phyloP scores from a whole-genome alignment of 1,139 yeast species.

The Yamadazyma triangularis region DNA sequence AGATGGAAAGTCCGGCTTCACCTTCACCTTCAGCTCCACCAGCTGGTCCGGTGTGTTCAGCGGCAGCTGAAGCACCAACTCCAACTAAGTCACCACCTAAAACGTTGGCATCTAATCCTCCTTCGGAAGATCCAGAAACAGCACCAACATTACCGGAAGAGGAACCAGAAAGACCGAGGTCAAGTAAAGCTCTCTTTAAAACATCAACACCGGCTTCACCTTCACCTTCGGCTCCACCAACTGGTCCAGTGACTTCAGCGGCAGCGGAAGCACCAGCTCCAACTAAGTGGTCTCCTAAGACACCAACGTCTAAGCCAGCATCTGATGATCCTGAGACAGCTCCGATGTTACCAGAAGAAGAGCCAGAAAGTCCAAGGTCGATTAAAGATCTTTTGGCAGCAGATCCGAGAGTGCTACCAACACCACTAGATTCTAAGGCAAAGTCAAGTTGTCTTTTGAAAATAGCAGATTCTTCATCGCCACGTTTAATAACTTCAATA shows the following conservation, averaged over 20 bases:
- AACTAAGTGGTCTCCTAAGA: slow-evolving; percentile 10
- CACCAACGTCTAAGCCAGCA: slow-evolving; percentile 8
- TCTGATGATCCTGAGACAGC: slow-evolving; percentile 9
- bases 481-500: slow-evolving; percentile 8
- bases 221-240: slow-evolving; percentile 7
- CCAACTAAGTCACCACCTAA: slow-evolving; percentile 8
- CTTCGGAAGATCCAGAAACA: slow-evolving; percentile 3
- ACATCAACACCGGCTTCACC: slow-evolving; percentile 8
- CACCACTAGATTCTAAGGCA: slow-evolving; percentile 11
- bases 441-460: slow-evolving; percentile 11
- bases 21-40: slow-evolving; percentile 5
- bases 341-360: slow-evolving; percentile 8
- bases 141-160: slow-evolving; percentile 3
- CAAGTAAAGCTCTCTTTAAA: slow-evolving; percentile 9
- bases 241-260: slow-evolving; percentile 7
- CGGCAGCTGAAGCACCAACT: slow-evolving; percentile 4
- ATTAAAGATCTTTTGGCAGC: slow-evolving; percentile 8
- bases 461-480: slow-evolving; percentile 8
- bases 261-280: slow-evolving; percentile 11
- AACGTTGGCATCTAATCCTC: slow-evolving; percentile 3
- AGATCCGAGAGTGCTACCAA: slow-evolving; percentile 4
- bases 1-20: too few species aligned
- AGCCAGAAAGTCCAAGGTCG: slow-evolving; percentile 12
- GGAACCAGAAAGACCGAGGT: slow-evolving; percentile 1
- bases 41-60: slow-evolving; percentile 3